phyloP scores from a whole-genome alignment of 805 yeast species.

The Ogataea ramenticola region DNA sequence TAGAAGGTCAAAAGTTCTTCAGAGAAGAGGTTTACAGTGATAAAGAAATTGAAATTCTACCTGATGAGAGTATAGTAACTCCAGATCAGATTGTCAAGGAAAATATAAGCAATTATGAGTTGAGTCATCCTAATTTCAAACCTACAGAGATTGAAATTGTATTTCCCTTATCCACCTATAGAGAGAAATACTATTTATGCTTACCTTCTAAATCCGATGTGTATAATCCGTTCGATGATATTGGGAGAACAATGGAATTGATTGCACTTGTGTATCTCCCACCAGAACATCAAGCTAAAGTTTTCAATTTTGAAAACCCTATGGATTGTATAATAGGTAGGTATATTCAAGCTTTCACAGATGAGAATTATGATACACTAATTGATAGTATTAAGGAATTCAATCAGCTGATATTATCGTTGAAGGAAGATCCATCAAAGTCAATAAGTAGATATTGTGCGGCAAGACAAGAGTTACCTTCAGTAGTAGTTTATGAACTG shows the following conservation, averaged over 20 bases:
- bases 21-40: constrained; percentile 22
- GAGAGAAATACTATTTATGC: constrained; percentile 42
- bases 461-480: constrained; percentile 24
- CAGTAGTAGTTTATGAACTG: constrained; percentile 53
- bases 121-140: constrained; percentile 20
- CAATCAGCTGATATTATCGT: constrained; percentile 30
- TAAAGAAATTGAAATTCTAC: constrained; percentile 5
- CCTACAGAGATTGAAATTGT: constrained; percentile 21
- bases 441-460: constrained; percentile 13
- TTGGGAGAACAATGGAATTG: constrained; percentile 43
- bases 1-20: constrained; percentile 26
- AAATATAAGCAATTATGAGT: constrained; percentile 17
- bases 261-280: constrained; percentile 35
- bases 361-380: constrained; percentile 23
- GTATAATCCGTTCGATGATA: constrained; percentile 58
- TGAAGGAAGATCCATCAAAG: constrained; percentile 28
- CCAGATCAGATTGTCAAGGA: constrained; percentile 10
- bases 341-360: constrained; percentile 27
- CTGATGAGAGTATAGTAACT: constrained; percentile 5
- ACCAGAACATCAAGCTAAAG: constrained; percentile 21
- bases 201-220: constrained; percentile 45
- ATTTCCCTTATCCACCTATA: constrained; percentile 37
- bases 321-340: constrained; percentile 31
- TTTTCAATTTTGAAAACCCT: constrained; percentile 29
- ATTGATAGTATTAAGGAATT: constrained; percentile 32